Base-by-base conservation (phyloP, 2,329 filamentous ascomycete genomes). In the Magnaporthiopsis poae region DNA sequence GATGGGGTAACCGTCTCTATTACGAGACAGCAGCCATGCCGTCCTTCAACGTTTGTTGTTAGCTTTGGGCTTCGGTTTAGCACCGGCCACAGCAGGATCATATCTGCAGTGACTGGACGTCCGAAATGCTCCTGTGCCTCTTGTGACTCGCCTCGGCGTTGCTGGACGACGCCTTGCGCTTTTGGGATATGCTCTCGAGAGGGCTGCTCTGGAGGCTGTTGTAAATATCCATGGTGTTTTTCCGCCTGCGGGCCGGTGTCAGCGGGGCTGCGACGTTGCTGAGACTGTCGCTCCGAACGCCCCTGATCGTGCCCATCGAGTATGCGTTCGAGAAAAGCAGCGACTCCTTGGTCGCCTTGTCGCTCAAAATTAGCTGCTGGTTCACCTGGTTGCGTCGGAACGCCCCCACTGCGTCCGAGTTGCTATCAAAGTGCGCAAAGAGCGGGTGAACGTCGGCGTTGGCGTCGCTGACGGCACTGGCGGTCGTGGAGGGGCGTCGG, bases 321-420 rank as follows among this genome's bases (percentile, higher is more conserved):
- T 87, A 84, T 8, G 85, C 82, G 64, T 84, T 80, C 65, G 86
- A 83, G 74, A 88, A 86, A 64, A 85, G 82, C 33, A 90, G 80
- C 59, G 87, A 87, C 71, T 89, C 84, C 67, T 84, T 78, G 56
- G 85, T 87, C 29, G 84, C 84, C 71, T 86, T 83, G 72, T 83
- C 84, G 76, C 84, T 86, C 69, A 84, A 75, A 67, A 87, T 85
- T 68, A 87, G 78, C 71, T 86, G 82, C 73, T 85, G 82, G 73
- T 86, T 85, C 80, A 80, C 86, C 74, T 85, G 87, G 75, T 85
- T 88, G 69, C 81, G 86, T 66, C 90, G 90, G 81, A 95, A 96
- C 0, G 90, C 89, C 56, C 90, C 90, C 52, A 95, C 90, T 18
- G 89, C 86, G 67, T 88, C 85, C 11, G 82, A 77, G 67, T 86